These are phyloP conservation scores for Phytophthora cryptogea DNA, from an alignment of 352 stramenopile genomes.

Conservation along the genomic window DNA sequence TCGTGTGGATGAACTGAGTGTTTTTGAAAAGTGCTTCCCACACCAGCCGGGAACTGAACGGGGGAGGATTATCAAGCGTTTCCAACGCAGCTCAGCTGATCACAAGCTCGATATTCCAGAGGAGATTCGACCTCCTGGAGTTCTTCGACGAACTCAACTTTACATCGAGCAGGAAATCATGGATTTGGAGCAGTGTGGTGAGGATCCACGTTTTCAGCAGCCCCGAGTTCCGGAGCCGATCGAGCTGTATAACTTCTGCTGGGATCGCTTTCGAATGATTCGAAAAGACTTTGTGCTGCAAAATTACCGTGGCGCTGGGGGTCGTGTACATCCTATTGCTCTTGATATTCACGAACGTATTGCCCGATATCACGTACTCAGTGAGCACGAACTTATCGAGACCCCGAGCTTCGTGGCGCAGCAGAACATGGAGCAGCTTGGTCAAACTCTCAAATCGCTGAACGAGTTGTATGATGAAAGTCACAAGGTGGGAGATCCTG, in stretches of 20 bases:
- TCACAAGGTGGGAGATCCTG: slow-evolving; percentile 58
- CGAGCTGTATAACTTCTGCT: slow-evolving; percentile 97
- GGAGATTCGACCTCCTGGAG: slow-evolving; percentile 78
- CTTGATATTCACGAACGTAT: slow-evolving; percentile 95
- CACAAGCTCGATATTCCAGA: slow-evolving; percentile 86
- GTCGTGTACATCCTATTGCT: slow-evolving; percentile 91
- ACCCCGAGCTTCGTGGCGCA: slow-evolving; percentile 82
- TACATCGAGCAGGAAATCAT: slow-evolving; percentile 89
- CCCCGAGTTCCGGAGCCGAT: slow-evolving; percentile 76
- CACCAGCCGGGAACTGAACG: slow-evolving; percentile 56
- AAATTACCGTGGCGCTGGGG: slow-evolving; percentile 94
- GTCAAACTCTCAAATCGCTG: slow-evolving; percentile 86
- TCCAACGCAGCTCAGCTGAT: slow-evolving; percentile 85
- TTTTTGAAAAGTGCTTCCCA: slow-evolving; percentile 86
- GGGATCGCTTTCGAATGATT: slow-evolving; percentile 96
- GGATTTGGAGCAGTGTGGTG: slow-evolving; percentile 69
- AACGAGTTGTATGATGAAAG: slow-evolving; percentile 90
- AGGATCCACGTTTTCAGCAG: slow-evolving; percentile 71
- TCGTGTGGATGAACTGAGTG: slow-evolving; percentile 83
- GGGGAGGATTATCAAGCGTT: slow-evolving; percentile 86
- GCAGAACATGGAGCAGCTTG: slow-evolving; percentile 91
- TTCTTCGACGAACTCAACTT: slow-evolving; percentile 78
- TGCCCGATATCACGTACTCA: slow-evolving; percentile 94
- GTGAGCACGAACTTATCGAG: slow-evolving; percentile 93
- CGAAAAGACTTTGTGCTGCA: slow-evolving; percentile 97